phyloP scores from a whole-genome alignment of 2,329 filamentous ascomycete genomes.

The Diaporthe sp. region DNA sequence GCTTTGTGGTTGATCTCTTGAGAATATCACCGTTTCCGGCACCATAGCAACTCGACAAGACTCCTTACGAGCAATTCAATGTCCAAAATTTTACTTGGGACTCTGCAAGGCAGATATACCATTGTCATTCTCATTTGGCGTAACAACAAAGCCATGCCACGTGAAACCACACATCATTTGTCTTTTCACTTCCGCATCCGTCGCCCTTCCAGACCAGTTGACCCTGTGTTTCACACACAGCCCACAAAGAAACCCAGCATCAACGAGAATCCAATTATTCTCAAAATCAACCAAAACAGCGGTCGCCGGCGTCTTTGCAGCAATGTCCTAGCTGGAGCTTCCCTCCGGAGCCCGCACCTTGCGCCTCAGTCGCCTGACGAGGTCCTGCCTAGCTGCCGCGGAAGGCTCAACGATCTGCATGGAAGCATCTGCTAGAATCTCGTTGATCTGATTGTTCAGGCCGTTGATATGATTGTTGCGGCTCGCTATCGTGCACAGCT shows the following conservation, averaged over 20 bases:
- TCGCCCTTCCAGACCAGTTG: not conserved
- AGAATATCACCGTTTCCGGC: not conserved
- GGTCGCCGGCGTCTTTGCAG: not conserved
- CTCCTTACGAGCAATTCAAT: not conserved
- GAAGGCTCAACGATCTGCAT: not conserved
- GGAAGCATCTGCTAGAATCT: not conserved
- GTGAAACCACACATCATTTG: too few species aligned
- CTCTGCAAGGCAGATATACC: not conserved
- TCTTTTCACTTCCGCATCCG: not conserved
- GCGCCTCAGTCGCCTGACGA: not conserved
- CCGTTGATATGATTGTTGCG: not conserved
- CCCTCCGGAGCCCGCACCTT: not conserved
- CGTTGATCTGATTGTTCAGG: not conserved
- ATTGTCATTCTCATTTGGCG: not conserved
- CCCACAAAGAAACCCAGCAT: not conserved
- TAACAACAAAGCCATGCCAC: not conserved
- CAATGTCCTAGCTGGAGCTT: not conserved
- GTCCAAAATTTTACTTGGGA: rapidly evolving
- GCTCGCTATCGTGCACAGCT: not conserved
- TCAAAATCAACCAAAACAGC: not conserved
- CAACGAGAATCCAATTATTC: not conserved
- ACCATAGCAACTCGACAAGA: not conserved
- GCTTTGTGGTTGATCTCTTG: too few species aligned
- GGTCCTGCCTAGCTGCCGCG: not conserved
- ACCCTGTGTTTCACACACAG: not conserved